Conservation (phyloP, 2,329 filamentous ascomycete genomes). For the Eutypella sp. region DNA sequence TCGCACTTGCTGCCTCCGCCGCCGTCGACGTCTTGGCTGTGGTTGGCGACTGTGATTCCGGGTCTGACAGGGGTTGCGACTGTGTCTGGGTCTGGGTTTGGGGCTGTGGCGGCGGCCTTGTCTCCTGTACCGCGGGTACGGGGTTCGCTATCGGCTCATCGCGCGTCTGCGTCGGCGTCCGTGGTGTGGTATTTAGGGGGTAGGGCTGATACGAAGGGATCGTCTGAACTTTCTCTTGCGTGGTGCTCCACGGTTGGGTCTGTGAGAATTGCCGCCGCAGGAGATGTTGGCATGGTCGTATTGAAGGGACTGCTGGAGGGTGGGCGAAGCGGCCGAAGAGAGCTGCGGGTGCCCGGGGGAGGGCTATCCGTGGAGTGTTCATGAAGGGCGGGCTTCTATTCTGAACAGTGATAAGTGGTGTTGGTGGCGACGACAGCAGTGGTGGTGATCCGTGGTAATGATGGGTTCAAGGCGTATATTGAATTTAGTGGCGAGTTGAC, state of each 20-base stretch:
- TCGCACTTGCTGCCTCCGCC: constrained; percentile 3
- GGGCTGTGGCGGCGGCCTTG: constrained; percentile 34
- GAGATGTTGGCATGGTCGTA: constrained; percentile 33
- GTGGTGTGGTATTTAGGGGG: constrained; percentile 37
- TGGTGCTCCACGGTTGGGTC: constrained; percentile 20
- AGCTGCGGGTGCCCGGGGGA: constrained; percentile 26
- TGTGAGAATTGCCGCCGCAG: constrained; percentile 40
- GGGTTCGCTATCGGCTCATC: constrained; percentile 43
- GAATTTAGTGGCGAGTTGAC: too few relatives aligned
- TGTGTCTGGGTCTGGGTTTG: not conserved
- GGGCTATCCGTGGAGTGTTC: constrained; percentile 34
- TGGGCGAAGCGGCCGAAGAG: constrained; percentile 22
- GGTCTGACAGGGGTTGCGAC: not conserved
- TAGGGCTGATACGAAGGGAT: constrained; percentile 47
- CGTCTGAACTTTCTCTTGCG: constrained; percentile 22
- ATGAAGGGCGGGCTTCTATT: constrained; percentile 25
- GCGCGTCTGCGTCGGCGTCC: constrained; percentile 35
- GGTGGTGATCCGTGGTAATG: too few relatives aligned
- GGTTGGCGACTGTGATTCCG: too few relatives aligned
- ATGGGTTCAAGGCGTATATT: too few relatives aligned
- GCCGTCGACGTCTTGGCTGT: not conserved
- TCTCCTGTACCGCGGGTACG: constrained; percentile 49
- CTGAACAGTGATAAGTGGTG: too few relatives aligned
- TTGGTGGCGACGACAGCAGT: too few relatives aligned
- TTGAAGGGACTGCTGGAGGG: constrained; percentile 36